Base-by-base conservation (phyloP, 2,329 filamentous ascomycete species). In the Colletotrichum higginsianum region DNA sequence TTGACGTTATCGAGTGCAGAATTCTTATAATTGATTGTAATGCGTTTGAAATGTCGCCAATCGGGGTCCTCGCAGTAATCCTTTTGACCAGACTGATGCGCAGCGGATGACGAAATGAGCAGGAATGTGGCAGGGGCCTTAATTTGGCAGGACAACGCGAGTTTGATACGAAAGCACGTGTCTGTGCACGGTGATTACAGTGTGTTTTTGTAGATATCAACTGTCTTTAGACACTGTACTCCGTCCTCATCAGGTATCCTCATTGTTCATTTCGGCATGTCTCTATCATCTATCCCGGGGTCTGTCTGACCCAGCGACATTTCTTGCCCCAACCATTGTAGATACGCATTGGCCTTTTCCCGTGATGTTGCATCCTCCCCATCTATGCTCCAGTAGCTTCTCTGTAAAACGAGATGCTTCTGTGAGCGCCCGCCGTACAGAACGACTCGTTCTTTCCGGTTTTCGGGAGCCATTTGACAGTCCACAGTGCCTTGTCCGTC, bases 401-500 rank as follows among this genome's bases (percentile, higher is more conserved):
- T 52, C 94, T 87, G 79, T 97, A 97, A 80, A 97, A 95, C 1
- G 91, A 90, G 74, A 97, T 86, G 80, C 91, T 94, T 78, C 89
- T 85, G 79, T 92, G 94, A 42, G 92, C 92, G 1, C 94, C 94
- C 18, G 91, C 93, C 0, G 93, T 94, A 75, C 91, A 93, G 82
- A 97, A 97, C 80, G 89, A 89, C 81, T 89, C 93, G 73, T 87
- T 90, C 81, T 86, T 91, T 79, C 84, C 85, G 1, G 88, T 88
- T 83, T 93, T 95, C 13, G 93, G 93, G 72, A 97, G 82, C 94
- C 94, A 97, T 78, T 90, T 92, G 38, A 95, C 94, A 66, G 90
- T 90, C 93, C 95, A 98, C 3, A 98, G 80, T 0, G 91, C 89
- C 82, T 93, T 93, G 74, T 96, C 95, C 7, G 94, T 95, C 84